Evolutionary conservation across 2,329 filamentous ascomycete genomes (phyloP).

Genomic region (Alternaria ethzedia): DNA sequence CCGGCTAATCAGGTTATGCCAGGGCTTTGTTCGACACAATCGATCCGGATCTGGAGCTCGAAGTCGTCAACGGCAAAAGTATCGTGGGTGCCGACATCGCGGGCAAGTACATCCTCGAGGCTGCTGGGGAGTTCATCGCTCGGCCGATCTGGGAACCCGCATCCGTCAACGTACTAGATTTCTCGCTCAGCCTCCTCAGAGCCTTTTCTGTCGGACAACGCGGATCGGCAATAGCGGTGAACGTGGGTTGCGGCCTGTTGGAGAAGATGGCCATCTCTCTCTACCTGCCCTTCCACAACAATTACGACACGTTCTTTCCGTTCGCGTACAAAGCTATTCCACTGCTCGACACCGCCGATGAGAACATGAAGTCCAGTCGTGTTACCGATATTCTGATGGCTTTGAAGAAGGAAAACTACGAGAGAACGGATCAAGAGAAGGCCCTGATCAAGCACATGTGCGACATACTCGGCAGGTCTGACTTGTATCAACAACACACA

Average conservation of each 20-base stretch:
- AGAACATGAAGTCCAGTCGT: neutral
- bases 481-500: neutral
- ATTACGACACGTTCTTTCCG: neutral
- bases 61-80: neutral
- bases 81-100: neutral
- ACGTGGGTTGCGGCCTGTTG: neutral
- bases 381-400: neutral
- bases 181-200: neutral
- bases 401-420: neutral
- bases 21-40: neutral
- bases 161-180: neutral
- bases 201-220: neutral
- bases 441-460: too few species aligned
- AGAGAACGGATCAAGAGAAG: neutral
- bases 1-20: neutral
- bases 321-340: neutral
- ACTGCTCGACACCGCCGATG: neutral
- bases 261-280: neutral
- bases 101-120: neutral
- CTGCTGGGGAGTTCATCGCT: neutral
- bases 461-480: too few species aligned
- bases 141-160: neutral
- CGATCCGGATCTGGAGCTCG: neutral
- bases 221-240: neutral
- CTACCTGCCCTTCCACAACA: neutral